phyloP scores from a whole-genome alignment of 2,329 filamentous ascomycete genomes.

The Colletotrichum incanum region DNA sequence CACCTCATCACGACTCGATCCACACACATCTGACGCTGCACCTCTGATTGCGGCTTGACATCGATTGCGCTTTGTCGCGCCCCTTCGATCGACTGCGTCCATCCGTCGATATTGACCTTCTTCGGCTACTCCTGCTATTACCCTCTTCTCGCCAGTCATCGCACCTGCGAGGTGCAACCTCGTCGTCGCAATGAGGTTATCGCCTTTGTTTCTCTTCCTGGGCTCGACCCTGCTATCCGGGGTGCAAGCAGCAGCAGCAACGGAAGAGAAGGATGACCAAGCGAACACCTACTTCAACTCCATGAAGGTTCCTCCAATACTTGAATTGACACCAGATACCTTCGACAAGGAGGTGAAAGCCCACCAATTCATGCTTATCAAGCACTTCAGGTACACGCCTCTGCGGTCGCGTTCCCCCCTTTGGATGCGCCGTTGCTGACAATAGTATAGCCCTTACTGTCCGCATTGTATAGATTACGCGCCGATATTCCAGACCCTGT shows the following conservation, averaged over 20 bases:
- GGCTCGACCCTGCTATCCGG: constrained; percentile 60
- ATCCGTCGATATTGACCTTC: neutral
- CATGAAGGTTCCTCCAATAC: constrained; percentile 75
- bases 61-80: constrained; percentile 28
- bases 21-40: constrained; percentile 25
- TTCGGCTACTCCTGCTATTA: neutral
- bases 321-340: constrained; percentile 71
- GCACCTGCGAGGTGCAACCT: constrained; percentile 37
- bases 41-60: constrained; percentile 21
- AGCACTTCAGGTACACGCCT: constrained; percentile 76
- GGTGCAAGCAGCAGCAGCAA: constrained; percentile 58
- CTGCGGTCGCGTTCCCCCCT: constrained; percentile 25
- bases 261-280: constrained; percentile 49
- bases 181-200: constrained; percentile 60
- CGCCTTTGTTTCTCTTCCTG: constrained; percentile 62
- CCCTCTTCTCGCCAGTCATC: neutral
- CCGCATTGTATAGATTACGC: constrained; percentile 85
- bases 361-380: constrained; percentile 69
- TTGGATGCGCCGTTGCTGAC: constrained; percentile 16
- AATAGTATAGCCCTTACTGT: constrained; percentile 67
- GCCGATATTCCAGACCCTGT: constrained; percentile 90
- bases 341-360: constrained; percentile 71
- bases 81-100: constrained; percentile 13
- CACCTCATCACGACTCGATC: constrained; percentile 36
- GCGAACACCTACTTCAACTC: constrained; percentile 75